Conservation (phyloP, 345 rosid species). For the Brassica juncea region DNA sequence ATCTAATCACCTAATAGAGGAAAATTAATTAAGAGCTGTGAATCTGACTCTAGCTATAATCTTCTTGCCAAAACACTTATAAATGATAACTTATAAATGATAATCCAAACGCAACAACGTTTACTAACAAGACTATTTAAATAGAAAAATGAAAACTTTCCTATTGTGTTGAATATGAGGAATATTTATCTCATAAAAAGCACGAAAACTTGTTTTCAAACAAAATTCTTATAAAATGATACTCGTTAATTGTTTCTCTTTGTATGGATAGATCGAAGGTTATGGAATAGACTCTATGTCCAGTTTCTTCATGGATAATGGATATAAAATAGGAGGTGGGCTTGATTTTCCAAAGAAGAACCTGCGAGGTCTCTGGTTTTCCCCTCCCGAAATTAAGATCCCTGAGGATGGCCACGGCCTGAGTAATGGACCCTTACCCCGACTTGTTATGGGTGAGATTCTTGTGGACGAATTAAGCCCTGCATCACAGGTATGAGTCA, state of each 20-base stretch:
- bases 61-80: neutral
- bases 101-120: neutral
- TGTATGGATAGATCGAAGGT: slow-evolving; percentile 40
- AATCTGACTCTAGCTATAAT: neutral
- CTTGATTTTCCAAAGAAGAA: slow-evolving; percentile 81
- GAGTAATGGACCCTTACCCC: slow-evolving; percentile 67
- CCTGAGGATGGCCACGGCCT: slow-evolving; percentile 52
- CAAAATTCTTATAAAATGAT: neutral
- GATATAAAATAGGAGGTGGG: slow-evolving; percentile 63
- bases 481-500: slow-evolving; percentile 59
- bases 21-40: neutral
- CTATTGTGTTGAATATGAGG: neutral
- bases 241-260: neutral
- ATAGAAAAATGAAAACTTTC: too few relatives aligned
- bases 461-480: slow-evolving; percentile 73
- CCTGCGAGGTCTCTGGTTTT: slow-evolving; percentile 72
- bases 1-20: neutral
- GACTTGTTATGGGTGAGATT: slow-evolving; percentile 80
- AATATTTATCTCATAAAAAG: neutral
- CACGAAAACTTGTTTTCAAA: neutral
- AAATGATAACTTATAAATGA: neutral
- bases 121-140: neutral
- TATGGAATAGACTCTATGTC: slow-evolving; percentile 79
- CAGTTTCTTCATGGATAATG: slow-evolving; percentile 69
- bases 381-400: slow-evolving; percentile 57